Conservation (phyloP, 169 alveolate genomes). For the Babesia gibsoni region DNA sequence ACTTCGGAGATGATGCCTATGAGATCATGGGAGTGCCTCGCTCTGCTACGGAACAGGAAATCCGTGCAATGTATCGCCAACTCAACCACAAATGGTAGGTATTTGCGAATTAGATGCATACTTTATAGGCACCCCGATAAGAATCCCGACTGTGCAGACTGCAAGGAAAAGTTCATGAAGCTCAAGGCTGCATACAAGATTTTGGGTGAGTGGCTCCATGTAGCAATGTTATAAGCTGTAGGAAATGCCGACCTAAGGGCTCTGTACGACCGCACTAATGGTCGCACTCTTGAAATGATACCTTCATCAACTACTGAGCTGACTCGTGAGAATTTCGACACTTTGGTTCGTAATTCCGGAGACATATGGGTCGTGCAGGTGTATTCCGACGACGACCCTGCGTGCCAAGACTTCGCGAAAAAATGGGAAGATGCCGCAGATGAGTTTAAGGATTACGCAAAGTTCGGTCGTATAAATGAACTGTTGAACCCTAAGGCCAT, state of each 20-base stretch:
- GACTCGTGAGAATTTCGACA: slow-evolving; percentile 23
- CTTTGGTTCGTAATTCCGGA: slow-evolving; percentile 30
- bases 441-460: slow-evolving; percentile 20
- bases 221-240: background rate
- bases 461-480: slow-evolving; percentile 51
- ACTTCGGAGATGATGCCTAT: slow-evolving; percentile 45
- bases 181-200: slow-evolving; percentile 62
- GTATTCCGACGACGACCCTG: slow-evolving; percentile 50
- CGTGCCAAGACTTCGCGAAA: slow-evolving; percentile 42
- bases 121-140: slow-evolving; percentile 65
- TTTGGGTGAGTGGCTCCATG: slow-evolving; percentile 19
- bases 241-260: slow-evolving; percentile 52
- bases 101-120: background rate
- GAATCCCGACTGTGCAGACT: slow-evolving; percentile 57
- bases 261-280: slow-evolving; percentile 54
- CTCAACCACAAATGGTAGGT: slow-evolving; percentile 56
- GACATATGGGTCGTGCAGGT: slow-evolving; percentile 59
- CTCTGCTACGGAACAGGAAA: slow-evolving; percentile 33
- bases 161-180: slow-evolving; percentile 52
- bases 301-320: slow-evolving; percentile 49
- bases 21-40: slow-evolving; percentile 36
- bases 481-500: slow-evolving; percentile 12
- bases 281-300: slow-evolving; percentile 49
- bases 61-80: slow-evolving; percentile 57
- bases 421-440: slow-evolving; percentile 56